These are phyloP conservation scores for Berberis vulgaris DNA, from an alignment of 164 flowering plant species.

Conservation along the genomic window DNA sequence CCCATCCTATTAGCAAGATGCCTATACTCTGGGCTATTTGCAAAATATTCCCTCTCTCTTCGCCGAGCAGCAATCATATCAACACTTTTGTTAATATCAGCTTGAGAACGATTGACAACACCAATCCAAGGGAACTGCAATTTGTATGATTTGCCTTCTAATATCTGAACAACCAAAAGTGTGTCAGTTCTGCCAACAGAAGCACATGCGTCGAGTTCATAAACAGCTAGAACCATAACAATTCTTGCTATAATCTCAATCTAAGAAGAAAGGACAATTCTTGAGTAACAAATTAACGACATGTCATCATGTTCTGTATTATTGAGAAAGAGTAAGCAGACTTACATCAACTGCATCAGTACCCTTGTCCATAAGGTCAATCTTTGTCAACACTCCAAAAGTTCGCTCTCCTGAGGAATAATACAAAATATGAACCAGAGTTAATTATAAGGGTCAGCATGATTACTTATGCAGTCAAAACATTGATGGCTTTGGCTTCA, in stretches of 20 bases:
- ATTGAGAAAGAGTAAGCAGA: conserved; percentile 4
- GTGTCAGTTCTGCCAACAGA: neutral
- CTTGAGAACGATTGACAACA: conserved; percentile 82
- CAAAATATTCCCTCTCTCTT: conserved; percentile 69
- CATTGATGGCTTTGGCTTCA: too few species aligned
- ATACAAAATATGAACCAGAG: neutral
- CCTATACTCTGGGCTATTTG: conserved; percentile 64
- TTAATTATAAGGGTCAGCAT: neutral
- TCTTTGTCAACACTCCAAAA: conserved; percentile 85
- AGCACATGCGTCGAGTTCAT: neutral
- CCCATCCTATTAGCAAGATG: conserved; percentile 80
- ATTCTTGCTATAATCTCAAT: too few species aligned
- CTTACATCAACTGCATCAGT: conserved; percentile 96
- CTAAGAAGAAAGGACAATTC: too few species aligned
- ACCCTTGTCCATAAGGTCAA: conserved; percentile 97
- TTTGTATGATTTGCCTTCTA: conserved; percentile 66
- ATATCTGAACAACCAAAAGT: conserved; percentile 33
- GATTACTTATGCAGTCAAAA: too few species aligned
- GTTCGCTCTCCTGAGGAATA: conserved; percentile 72
- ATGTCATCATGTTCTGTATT: neutral
- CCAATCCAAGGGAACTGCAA: conserved; percentile 83
- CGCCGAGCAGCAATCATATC: conserved; percentile 92
- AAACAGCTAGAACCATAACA: neutral
- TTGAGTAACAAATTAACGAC: too few species aligned
- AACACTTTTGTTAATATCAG: conserved; percentile 77